phyloP scores from a whole-genome alignment of 2,329 filamentous ascomycete genomes.

The Byssoonygena ceratinophila region DNA sequence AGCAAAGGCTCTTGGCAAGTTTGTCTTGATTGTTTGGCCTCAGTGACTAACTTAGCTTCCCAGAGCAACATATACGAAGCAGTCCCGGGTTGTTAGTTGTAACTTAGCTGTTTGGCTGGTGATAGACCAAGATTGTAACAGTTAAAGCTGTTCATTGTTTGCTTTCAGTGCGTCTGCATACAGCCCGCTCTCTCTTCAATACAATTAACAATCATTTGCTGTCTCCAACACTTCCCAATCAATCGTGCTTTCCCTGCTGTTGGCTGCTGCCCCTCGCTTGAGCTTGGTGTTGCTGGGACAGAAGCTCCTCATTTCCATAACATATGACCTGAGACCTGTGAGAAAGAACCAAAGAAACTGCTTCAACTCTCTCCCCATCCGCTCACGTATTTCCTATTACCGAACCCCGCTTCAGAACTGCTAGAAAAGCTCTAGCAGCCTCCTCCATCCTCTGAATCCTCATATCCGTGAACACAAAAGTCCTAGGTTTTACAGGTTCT shows the following conservation, averaged over 20 bases:
- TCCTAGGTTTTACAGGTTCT: background rate
- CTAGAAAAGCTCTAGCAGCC: background rate
- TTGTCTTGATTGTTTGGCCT: background rate
- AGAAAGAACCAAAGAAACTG: background rate
- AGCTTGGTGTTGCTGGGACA: slow-evolving; percentile 1
- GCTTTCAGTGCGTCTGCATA: no score
- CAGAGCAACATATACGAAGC: no score
- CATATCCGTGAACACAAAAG: background rate
- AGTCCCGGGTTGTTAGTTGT: no score
- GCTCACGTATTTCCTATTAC: background rate
- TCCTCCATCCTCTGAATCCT: background rate
- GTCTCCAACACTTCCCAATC: background rate
- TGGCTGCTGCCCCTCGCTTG: slow-evolving; percentile 5
- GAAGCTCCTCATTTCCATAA: background rate
- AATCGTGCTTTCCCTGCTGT: slow-evolving; percentile 2
- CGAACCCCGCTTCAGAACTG: background rate
- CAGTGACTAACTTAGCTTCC: no score
- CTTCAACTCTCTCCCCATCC: background rate
- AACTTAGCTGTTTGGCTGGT: no score
- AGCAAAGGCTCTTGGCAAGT: background rate
- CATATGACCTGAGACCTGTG: background rate
- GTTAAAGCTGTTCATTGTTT: no score
- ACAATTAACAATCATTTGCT: background rate
- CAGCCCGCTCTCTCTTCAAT: background rate
- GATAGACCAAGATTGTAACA: no score